Conservation (phyloP, 2,329 filamentous ascomycete species). For the Neonectria sp. region DNA sequence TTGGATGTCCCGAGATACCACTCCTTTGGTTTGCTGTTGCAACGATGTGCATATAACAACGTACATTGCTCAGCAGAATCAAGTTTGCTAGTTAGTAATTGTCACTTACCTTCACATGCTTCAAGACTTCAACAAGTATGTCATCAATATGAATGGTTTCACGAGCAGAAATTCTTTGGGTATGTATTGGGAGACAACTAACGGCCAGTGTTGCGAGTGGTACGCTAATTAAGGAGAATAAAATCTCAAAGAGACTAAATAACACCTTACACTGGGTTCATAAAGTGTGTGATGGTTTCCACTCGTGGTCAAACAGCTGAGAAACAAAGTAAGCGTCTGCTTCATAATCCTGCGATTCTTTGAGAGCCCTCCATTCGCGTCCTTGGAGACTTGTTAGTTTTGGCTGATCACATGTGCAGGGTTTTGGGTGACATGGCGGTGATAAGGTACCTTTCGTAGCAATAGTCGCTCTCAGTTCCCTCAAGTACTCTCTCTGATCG, state of each 20-base stretch:
- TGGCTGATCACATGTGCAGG: neutral
- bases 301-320: neutral
- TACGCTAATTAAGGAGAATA: neutral
- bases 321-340: conserved; percentile 1
- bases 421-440: neutral
- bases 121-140: neutral
- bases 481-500: neutral
- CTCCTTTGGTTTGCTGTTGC: too few relatives aligned
- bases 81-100: neutral
- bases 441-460: neutral
- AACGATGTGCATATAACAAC: too few relatives aligned
- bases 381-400: neutral
- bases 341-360: neutral
- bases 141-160: neutral
- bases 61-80: too few relatives aligned
- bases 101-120: neutral
- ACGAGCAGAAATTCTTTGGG: neutral
- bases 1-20: neutral
- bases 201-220: too few relatives aligned
- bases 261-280: neutral
- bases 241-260: neutral
- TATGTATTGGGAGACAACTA: neutral
- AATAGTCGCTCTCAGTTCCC: neutral
- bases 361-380: neutral
- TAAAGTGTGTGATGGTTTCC: neutral